Evolutionary conservation across 176 grass and related monocot species (phyloP).

Genomic region (Microstegium vimineum): DNA sequence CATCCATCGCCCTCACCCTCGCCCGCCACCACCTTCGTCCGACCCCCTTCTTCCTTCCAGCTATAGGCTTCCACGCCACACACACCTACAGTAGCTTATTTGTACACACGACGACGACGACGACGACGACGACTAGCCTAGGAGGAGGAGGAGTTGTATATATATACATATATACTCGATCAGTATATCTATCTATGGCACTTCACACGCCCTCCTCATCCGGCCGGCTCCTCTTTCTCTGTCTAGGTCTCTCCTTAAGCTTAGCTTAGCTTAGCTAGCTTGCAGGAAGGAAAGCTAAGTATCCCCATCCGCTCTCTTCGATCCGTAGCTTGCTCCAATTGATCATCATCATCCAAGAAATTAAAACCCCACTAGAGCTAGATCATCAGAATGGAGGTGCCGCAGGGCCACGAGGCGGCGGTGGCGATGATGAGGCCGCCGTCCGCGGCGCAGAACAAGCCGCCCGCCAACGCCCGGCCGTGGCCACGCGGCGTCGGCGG

Average conservation of each 20-base stretch:
- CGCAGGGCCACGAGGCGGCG: conserved; percentile 5
- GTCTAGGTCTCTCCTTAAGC: not conserved
- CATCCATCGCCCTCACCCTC: not conserved
- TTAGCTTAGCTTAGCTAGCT: no score
- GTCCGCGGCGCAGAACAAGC: conserved; percentile 27
- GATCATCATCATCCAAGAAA: no score
- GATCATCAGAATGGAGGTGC: not conserved
- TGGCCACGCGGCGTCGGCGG: not conserved
- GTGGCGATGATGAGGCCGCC: conserved; percentile 11
- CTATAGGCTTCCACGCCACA: not conserved
- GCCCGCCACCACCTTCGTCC: not conserved
- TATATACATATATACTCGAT: no score
- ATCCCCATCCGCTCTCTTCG: not conserved
- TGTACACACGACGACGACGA: no score
- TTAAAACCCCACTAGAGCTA: not conserved
- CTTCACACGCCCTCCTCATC: not conserved
- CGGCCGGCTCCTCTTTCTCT: no score
- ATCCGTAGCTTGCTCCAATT: not conserved
- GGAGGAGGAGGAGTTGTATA: not conserved
- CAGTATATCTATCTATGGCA: no score
- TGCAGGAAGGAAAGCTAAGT: not conserved
- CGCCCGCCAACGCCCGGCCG: conserved; percentile 27
- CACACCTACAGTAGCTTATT: no score
- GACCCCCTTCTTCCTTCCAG: no score
- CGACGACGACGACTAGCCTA: not conserved